Evolutionary conservation across 2,329 filamentous ascomycete genomes (phyloP), one percentile per base, ranked within the genome.

Genomic region (Ambrosiella xylebori): DNA sequence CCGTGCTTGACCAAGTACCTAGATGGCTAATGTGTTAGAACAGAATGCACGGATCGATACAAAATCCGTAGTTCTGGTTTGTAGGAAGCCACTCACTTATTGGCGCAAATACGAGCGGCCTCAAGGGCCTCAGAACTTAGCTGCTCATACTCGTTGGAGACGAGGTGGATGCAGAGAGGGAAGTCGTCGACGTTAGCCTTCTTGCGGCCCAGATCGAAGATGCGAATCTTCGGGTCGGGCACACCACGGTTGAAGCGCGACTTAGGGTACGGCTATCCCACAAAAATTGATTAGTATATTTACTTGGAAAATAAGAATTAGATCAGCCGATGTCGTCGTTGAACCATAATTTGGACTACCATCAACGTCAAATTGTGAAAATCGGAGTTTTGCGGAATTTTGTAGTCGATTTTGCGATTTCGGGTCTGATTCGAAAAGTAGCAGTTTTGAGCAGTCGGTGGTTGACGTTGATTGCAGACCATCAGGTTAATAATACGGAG

Each of bases 221-320:
- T 98, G 73, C 89, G 86, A 73, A 96, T 84, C 79, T 84, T 84
- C 67, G 81, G 79, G 74, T 85, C 80, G 71, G 81, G 80, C 67
- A 96, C 90, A 97, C 93, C 93, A 82, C 93, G 90, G 87, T 98
- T 98, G 87, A 97, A 98, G 71, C 93, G 88, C 70, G 90, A 96
- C 86, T 98, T 98, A 69, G 93, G 93, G 79, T 96, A 97, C 76
- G 91, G 88, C 86, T 93, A 58, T 12, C 39, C 60, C 59, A 55
- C 54, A 50, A 17, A 36, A 57, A 62, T 65, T 60, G 66, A 64
- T 62, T 41, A 54, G 17, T 54, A 35, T 54, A 38, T 8, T 17
- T 15, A 17, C n/a, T 47, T 13, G 44, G 44, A 2, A 15, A n/a
- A n/a, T n/a, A n/a, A 47, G n/a, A n/a, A 47, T 47, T n/a, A 17